Conservation (phyloP, 2,329 filamentous ascomycete species). For the Aspergillus quadrilineatus region DNA sequence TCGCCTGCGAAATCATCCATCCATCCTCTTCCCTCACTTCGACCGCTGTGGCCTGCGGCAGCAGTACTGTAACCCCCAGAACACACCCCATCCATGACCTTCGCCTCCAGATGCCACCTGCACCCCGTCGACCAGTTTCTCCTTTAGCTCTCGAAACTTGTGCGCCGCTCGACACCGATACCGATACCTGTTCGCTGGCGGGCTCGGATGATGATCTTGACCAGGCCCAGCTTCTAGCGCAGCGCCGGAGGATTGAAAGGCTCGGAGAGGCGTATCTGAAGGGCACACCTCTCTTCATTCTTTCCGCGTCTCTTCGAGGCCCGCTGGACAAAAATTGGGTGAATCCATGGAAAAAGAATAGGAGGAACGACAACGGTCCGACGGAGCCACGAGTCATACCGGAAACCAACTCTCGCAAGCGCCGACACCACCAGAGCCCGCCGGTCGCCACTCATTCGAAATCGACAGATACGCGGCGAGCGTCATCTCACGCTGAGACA, state of each 20-base stretch:
- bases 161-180: conserved; percentile 24
- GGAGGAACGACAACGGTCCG: conserved; percentile 10
- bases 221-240: conserved; percentile 32
- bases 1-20: neutral
- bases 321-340: conserved; percentile 47
- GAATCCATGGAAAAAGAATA: conserved; percentile 46
- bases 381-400: conserved; percentile 25
- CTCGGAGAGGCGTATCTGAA: conserved; percentile 43
- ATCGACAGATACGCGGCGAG: neutral
- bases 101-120: conserved; percentile 30
- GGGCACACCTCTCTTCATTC: conserved; percentile 46
- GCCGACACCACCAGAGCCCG: conserved; percentile 21
- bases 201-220: conserved; percentile 44
- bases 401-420: conserved; percentile 28
- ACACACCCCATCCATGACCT: conserved; percentile 11
- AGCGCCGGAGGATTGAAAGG: conserved; percentile 44
- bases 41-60: conserved; percentile 26
- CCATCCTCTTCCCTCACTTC: conserved; percentile 16
- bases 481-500: neutral
- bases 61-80: conserved; percentile 17
- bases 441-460: conserved; percentile 2
- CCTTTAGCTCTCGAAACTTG: conserved; percentile 39
- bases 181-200: conserved; percentile 28
- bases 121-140: conserved; percentile 29
- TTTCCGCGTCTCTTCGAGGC: conserved; percentile 46